phyloP scores from a whole-genome alignment of 768 basidiomycete genomes.

The Mycena maculata region DNA sequence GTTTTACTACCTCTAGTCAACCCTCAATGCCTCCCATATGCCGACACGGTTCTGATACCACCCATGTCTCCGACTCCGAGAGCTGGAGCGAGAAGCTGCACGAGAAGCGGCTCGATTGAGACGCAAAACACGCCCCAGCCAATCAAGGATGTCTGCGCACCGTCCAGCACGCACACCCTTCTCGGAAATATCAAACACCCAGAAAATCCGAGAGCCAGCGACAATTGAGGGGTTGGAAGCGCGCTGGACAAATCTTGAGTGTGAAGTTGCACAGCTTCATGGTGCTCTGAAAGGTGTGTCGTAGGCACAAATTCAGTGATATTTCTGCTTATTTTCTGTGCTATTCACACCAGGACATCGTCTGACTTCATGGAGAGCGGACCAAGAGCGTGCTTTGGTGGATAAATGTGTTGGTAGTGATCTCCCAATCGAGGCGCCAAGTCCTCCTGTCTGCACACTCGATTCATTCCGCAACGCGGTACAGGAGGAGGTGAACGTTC shows the following conservation, averaged over 20 bases:
- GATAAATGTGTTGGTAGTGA: conserved; percentile 2
- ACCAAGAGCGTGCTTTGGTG: background rate
- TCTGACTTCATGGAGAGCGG: background rate
- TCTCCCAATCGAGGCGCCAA: background rate
- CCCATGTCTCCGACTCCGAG: conserved; percentile 11
- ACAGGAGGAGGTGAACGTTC: conserved; percentile 2
- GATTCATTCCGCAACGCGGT: background rate
- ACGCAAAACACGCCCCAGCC: background rate
- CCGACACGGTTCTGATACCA: conserved; percentile 1
- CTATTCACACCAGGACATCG: background rate
- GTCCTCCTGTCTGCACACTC: background rate
- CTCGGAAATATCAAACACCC: conserved; percentile 1
- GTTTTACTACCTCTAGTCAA: background rate
- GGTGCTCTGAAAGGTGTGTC: background rate
- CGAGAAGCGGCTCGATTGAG: background rate
- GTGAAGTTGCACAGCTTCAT: background rate
- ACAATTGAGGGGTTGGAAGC: background rate
- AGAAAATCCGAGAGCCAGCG: background rate
- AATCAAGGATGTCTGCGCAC: background rate
- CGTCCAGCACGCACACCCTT: background rate
- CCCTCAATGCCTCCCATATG: background rate
- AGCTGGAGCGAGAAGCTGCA: background rate
- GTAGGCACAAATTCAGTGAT: background rate
- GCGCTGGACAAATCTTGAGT: background rate
- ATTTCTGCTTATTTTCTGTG: background rate